phyloP scores from a whole-genome alignment of 345 rosid genomes.

The Heritiera fomes region DNA sequence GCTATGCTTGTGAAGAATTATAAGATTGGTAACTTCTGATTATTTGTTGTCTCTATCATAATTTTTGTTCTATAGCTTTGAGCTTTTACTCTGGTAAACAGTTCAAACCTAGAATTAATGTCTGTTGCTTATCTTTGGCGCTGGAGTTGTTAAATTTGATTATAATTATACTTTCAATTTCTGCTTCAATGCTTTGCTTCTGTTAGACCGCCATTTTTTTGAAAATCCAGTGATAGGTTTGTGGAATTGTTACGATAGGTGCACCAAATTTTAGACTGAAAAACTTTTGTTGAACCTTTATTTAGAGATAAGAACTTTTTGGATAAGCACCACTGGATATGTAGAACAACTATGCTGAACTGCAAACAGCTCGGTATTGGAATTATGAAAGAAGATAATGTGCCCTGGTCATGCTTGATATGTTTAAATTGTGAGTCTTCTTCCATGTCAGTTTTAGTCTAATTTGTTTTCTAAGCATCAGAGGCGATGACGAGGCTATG shows the following conservation, averaged over 20 bases:
- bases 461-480: constrained; percentile 1
- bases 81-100: not conserved
- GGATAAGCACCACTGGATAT: not conserved
- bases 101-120: not conserved
- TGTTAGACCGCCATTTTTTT: not conserved
- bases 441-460: not conserved
- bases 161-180: not conserved
- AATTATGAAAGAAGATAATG: constrained; percentile 1
- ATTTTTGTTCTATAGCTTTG: not conserved
- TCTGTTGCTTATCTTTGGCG: not conserved
- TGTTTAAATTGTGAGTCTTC: not conserved
- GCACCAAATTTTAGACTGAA: not conserved
- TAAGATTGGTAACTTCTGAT: not conserved
- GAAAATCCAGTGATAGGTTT: not conserved
- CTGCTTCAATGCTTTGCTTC: not conserved
- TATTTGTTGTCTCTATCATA: not conserved
- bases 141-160: not conserved
- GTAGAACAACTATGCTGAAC: not conserved
- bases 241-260: not conserved
- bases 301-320: not conserved
- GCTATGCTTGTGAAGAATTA: not conserved
- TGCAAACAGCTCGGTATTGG: not conserved
- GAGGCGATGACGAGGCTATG: not conserved
- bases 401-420: not conserved
- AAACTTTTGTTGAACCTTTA: not conserved